Evolutionary conservation across 768 basidiomycete genomes (phyloP).

Genomic region (Russula virescens): DNA sequence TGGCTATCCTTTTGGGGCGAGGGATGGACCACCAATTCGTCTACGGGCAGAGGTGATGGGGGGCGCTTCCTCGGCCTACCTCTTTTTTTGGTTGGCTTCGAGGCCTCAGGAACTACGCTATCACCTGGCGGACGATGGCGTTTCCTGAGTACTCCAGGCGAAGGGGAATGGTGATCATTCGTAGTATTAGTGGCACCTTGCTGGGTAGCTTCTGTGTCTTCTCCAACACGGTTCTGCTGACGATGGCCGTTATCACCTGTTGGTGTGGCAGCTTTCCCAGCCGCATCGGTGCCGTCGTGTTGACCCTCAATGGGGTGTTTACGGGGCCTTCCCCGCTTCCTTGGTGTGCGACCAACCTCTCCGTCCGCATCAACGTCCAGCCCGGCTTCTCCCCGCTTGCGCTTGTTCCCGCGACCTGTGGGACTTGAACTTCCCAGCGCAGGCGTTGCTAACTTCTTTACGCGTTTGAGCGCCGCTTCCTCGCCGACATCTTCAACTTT

Average conservation of each 20-base stretch:
- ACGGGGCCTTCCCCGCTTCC: slow-evolving; percentile 37
- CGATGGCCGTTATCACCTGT: neutral
- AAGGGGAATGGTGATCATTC: slow-evolving; percentile 1
- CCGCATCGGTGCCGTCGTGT: slow-evolving; percentile 10
- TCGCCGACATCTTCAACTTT: slow-evolving; percentile 1
- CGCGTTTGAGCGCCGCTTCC: slow-evolving; percentile 22
- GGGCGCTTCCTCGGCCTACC: slow-evolving; percentile 22
- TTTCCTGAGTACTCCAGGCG: slow-evolving; percentile 29
- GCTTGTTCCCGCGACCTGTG: slow-evolving; percentile 28
- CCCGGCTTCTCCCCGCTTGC: slow-evolving; percentile 31
- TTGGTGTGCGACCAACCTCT: slow-evolving; percentile 17
- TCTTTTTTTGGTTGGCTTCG: slow-evolving; percentile 16
- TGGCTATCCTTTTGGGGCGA: neutral
- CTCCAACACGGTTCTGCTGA: neutral
- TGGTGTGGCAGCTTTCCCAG: neutral
- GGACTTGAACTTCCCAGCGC: slow-evolving; percentile 28
- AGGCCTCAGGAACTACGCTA: neutral
- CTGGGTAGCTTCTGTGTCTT: neutral
- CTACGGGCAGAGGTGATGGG: neutral
- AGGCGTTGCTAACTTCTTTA: slow-evolving; percentile 17
- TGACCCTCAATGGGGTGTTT: slow-evolving; percentile 28
- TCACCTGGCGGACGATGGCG: slow-evolving; percentile 35
- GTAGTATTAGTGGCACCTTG: neutral
- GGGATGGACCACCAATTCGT: neutral
- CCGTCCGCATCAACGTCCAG: slow-evolving; percentile 7